phyloP scores from a whole-genome alignment of 441 rosid species.

The Dalechampia spathulata region DNA sequence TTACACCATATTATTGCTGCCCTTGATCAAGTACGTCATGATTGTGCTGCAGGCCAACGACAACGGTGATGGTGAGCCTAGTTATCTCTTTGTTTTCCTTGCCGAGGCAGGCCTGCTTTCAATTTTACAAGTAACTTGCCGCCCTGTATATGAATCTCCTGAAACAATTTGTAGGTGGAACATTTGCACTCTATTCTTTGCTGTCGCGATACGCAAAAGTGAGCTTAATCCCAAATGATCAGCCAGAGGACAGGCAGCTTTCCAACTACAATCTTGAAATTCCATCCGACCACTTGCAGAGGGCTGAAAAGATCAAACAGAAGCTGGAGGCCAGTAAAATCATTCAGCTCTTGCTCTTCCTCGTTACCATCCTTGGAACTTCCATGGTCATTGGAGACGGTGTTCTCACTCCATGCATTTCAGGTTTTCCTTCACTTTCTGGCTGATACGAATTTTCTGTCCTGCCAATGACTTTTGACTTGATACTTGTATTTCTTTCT shows the following conservation, averaged over 20 bases:
- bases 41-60: constrained; percentile 72
- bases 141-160: no score
- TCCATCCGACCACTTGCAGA: constrained; percentile 30
- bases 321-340: constrained; percentile 36
- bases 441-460: background rate
- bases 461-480: background rate
- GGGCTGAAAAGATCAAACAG: constrained; percentile 43
- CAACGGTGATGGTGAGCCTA: constrained; percentile 60
- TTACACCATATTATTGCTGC: constrained; percentile 45
- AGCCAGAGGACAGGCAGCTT: constrained; percentile 55
- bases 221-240: constrained; percentile 58
- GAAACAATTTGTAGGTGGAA: constrained; percentile 67
- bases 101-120: no score
- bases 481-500: background rate
- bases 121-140: no score
- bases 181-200: constrained; percentile 73
- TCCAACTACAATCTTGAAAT: constrained; percentile 54
- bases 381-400: constrained; percentile 92
- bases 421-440: constrained; percentile 24
- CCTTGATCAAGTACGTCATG: constrained; percentile 55
- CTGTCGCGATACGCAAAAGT: constrained; percentile 46
- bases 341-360: constrained; percentile 40
- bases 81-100: background rate
- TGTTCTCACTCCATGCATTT: constrained; percentile 71
- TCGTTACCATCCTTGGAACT: constrained; percentile 63